Evolutionary conservation across 139 green algal species (phyloP), one percentile per base, ranked within the genome.

Genomic region (Chlorella sp.): DNA sequence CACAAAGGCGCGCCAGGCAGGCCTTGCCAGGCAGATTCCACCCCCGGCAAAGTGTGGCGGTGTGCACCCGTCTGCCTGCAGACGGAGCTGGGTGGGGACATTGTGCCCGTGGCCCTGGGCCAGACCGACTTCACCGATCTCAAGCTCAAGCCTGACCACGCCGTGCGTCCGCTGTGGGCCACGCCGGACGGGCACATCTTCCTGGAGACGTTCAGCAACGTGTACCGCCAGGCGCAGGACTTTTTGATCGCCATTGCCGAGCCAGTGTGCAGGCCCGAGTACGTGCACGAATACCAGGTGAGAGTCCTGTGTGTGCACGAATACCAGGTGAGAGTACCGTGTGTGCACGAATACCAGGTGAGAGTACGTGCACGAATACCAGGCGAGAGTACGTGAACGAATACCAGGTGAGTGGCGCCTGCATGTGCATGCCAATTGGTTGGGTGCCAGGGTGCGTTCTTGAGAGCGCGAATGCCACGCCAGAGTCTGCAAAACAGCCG

Each of bases 201-300:
- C 83, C 80, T 99, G 70, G 95, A 99, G 79, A 97, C 94, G 2
- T 98, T 94, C 82, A 96, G 89, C 1, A 88, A 89, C 26, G 85
- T 98, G 14, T 64, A 64, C 55, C 22, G 27, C 4, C 55, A 96
- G 79, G 95, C 95, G 5, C 97, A 97, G 72, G 95, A 99, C 83
- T 99, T 99, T 73, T 82, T 99, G 0, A 97, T 99, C 65, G 92
- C 95, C 26, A 91, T 98, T n/a, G 90, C 95, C 2, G 95, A 97
- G 87, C 93, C 93, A 6, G 88, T 97, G 10, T 96, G 90, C 66
- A 84, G 93, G 1, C 93, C 94, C 3, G 91, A 99, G 85, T 77
- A 63, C 33, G 75, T 97, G 29, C 94, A 97, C 81, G 93, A 97
- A 87, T 99, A 99, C 81, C 78, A 72, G 64, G 64, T 70, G 62